Base-by-base conservation (phyloP, 176 grass and related monocot genomes). In the Thalia dealbata region DNA sequence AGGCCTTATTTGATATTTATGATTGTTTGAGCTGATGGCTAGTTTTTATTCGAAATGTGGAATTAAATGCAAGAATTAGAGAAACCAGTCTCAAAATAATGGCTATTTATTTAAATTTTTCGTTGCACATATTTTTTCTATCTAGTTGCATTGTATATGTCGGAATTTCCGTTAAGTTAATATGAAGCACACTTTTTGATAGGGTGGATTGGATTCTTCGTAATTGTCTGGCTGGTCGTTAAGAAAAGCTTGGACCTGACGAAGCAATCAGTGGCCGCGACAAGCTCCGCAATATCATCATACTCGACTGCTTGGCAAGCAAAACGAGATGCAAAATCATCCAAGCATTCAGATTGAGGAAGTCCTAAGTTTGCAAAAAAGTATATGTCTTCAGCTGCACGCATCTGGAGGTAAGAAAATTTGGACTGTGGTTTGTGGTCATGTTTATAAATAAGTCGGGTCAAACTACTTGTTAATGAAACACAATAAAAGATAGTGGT, bases 121-220 rank as follows among this genome's bases (percentile, higher is more conserved):
- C n/a, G n/a, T 22, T 18, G 18, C n/a, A n/a, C n/a, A n/a, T 35
- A 3, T 42, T 8, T 69, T 42, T 35, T 27, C 19, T 18, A 35
- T 10, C 6, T 69, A 21, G 14, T 69, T 43, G 66, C 14, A 42
- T n/a, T 21, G 1, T 44, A 21, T 7, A 24, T 48, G 6, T 1
- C 28, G 45, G 48, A 13, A 72, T 72, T 14, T 24, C 27, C 9
- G 15, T 4, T 16, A 1, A 64, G 3, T 18, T 16, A 3, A 27
- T 26, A 21, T 69, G 12, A 71, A 3, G n/a, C 15, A 60, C 50
- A 41, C 72, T 32, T 23, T 26, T 15, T 75, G 85, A 65, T 74
- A 92, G 93, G 89, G 32, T 92, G 89, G 93, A 76, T 67, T 58
- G 87, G 80, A 21, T 88, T 96, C 67, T 82, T 96, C 56, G 92